Conservation (phyloP, 208 protist species). For the Histomonas meleagridis region DNA sequence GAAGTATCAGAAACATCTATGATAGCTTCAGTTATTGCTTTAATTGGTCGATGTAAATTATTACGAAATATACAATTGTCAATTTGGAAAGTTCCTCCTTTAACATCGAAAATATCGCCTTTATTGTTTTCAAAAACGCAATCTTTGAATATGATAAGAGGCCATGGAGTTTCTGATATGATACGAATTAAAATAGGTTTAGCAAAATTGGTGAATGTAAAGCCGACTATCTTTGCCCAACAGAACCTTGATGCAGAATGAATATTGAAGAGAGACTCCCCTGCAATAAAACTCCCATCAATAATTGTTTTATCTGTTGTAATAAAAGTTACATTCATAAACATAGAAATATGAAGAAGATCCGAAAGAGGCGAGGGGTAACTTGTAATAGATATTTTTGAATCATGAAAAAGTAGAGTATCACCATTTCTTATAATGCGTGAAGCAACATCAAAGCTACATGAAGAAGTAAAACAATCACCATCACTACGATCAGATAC, state of each 20-base stretch:
- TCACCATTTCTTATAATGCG: background rate
- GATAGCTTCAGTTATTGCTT: conserved; percentile 17
- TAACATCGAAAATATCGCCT: conserved; percentile 1
- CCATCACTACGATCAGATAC: background rate
- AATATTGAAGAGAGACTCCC: background rate
- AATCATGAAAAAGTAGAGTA: background rate
- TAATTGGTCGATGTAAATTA: background rate
- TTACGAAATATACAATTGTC: background rate
- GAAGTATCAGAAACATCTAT: background rate
- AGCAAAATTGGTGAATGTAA: background rate
- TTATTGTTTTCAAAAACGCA: conserved; percentile 9
- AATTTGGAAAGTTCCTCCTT: conserved; percentile 11
- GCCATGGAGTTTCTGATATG: conserved; percentile 22
- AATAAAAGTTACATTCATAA: conserved; percentile 31
- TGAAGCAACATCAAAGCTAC: background rate
- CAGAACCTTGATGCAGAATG: background rate
- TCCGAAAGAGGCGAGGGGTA: background rate
- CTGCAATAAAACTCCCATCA: conserved; percentile 22
- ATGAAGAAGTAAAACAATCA: background rate
- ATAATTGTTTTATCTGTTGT: background rate
- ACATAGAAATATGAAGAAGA: background rate
- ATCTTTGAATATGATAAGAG: conserved; percentile 21
- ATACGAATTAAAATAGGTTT: background rate
- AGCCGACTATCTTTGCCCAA: background rate
- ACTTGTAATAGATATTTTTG: conserved; percentile 14